Evolutionary conservation across 2,329 filamentous ascomycete species (phyloP).

Genomic region (Monosporascus sp.): DNA sequence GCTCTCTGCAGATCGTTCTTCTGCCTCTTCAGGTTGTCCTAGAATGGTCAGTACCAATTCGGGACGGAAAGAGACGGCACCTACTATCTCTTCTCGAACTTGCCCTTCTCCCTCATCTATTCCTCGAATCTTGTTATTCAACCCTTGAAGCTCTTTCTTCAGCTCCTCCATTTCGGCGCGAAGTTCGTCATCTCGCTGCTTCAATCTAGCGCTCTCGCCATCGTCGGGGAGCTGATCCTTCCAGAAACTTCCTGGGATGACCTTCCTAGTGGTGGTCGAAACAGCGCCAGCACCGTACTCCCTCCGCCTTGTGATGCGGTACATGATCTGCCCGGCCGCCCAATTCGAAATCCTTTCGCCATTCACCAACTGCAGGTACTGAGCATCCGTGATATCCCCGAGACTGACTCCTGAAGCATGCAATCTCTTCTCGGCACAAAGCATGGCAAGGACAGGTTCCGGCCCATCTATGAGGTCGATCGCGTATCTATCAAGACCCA

Average conservation of each 20-base stretch:
- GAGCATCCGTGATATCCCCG: slow-evolving; percentile 57
- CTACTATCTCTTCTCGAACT: slow-evolving; percentile 42
- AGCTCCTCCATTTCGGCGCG: slow-evolving; percentile 30
- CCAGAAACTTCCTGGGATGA: slow-evolving; percentile 64
- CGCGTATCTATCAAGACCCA: slow-evolving; percentile 76
- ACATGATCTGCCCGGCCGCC: slow-evolving; percentile 61
- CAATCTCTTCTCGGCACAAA: slow-evolving; percentile 68
- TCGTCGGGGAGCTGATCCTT: slow-evolving; percentile 70
- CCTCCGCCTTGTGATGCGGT: slow-evolving; percentile 61
- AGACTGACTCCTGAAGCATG: slow-evolving; percentile 63
- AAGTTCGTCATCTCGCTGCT: slow-evolving; percentile 44
- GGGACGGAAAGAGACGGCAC: slow-evolving; percentile 7
- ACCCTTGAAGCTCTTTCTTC: slow-evolving; percentile 25
- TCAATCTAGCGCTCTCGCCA: slow-evolving; percentile 57
- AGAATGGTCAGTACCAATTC: slow-evolving; percentile 12
- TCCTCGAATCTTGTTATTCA: slow-evolving; percentile 31
- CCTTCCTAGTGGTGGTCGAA: slow-evolving; percentile 59
- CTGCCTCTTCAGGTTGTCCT: slow-evolving; percentile 50
- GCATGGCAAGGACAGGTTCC: slow-evolving; percentile 76
- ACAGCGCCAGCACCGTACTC: slow-evolving; percentile 76
- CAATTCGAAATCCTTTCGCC: slow-evolving; percentile 59
- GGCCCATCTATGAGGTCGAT: slow-evolving; percentile 77
- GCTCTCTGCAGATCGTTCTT: slow-evolving; percentile 66
- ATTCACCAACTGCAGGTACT: slow-evolving; percentile 60
- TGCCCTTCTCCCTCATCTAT: slow-evolving; percentile 36